Conservation (phyloP, 2,329 filamentous ascomycete genomes). For the Grosmannia serpens region DNA sequence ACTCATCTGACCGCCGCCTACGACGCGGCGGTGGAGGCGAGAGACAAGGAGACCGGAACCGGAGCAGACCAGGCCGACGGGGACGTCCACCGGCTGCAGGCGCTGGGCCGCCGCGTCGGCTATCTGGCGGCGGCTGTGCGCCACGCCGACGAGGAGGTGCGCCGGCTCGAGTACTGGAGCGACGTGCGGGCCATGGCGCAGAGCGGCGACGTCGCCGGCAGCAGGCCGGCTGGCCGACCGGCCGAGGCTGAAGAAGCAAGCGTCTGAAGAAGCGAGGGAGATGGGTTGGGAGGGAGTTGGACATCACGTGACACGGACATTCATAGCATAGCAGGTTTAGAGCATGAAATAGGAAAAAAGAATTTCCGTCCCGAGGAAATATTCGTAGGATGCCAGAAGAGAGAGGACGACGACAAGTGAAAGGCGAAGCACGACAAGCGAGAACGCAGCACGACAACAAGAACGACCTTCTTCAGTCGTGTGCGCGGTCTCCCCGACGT, state of each 20-base stretch:
- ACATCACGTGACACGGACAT: too few species aligned
- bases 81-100: background rate
- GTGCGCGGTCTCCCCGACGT: too few species aligned
- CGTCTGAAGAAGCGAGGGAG: background rate
- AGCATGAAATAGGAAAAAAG: too few species aligned
- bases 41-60: background rate
- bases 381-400: background rate
- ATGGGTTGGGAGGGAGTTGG: too few species aligned
- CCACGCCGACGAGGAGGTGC: slow-evolving; percentile 70
- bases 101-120: slow-evolving; percentile 34
- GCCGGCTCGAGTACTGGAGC: slow-evolving; percentile 76
- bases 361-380: background rate
- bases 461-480: too few species aligned
- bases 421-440: too few species aligned
- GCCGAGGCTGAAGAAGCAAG: slow-evolving; percentile 16
- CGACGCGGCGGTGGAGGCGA: slow-evolving; percentile 21
- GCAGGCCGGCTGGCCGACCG: slow-evolving; percentile 28
- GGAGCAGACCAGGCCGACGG: background rate
- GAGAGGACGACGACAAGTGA: background rate
- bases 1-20: slow-evolving; percentile 55
- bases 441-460: too few species aligned
- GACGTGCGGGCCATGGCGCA: slow-evolving; percentile 61
- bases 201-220: slow-evolving; percentile 18
- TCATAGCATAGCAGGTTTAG: background rate
- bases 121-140: slow-evolving; percentile 64